phyloP scores from a whole-genome alignment of 768 basidiomycete genomes.

The Chlorophyllum brunneum region DNA sequence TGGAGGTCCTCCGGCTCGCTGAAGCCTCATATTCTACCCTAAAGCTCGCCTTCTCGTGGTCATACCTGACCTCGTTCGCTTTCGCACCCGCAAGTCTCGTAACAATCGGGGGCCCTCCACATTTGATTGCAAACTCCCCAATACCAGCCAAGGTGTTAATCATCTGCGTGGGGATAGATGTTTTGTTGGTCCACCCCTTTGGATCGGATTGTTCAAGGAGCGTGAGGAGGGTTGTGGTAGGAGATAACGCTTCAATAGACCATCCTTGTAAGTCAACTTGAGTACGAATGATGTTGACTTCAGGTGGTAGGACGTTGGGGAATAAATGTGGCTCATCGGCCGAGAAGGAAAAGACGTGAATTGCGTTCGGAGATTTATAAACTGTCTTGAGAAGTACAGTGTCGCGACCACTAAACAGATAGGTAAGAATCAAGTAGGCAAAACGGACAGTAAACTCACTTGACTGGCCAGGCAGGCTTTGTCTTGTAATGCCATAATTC shows the following conservation, averaged over 20 bases:
- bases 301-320: constrained; percentile 61
- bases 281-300: constrained; percentile 81
- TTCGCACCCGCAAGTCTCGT: constrained; percentile 81
- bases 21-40: constrained; percentile 80
- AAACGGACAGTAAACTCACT: constrained; percentile 49
- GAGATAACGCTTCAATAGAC: constrained; percentile 94
- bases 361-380: constrained; percentile 93
- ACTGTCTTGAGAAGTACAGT: constrained; percentile 89
- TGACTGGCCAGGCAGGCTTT: constrained; percentile 90
- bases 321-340: constrained; percentile 88
- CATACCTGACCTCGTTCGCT: constrained; percentile 71
- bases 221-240: constrained; percentile 90
- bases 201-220: constrained; percentile 96
- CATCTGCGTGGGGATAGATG: constrained; percentile 93
- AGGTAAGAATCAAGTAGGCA: constrained; percentile 12
- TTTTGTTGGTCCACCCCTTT: constrained; percentile 95
- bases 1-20: constrained; percentile 38
- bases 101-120: constrained; percentile 89
- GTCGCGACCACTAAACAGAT: constrained; percentile 70
- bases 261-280: constrained; percentile 99
- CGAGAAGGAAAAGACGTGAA: constrained; percentile 95
- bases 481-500: constrained; percentile 93
- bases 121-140: constrained; percentile 94
- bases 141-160: constrained; percentile 84
- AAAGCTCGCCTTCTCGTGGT: constrained; percentile 80